These are phyloP conservation scores for Farysia itapuensis DNA, from an alignment of 1,284 basidiomycete species.

Conservation along the genomic window DNA sequence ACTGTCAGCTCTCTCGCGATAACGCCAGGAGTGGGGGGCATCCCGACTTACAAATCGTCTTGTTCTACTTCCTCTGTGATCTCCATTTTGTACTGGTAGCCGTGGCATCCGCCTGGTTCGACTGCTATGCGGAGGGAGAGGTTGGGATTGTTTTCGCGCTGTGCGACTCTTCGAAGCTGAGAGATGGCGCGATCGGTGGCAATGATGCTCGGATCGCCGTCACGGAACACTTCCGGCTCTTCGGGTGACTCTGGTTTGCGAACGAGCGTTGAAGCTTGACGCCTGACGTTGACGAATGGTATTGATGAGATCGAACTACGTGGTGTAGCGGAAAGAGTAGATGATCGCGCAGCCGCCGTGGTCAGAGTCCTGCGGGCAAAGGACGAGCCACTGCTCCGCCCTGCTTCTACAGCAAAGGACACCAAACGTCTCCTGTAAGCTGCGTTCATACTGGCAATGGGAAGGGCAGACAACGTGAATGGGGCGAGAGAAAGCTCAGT, in stretches of 20 bases:
- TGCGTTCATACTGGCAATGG: too few species aligned
- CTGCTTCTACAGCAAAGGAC: too few species aligned
- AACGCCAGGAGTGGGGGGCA: conserved; percentile 1
- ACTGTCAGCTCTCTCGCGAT: neutral
- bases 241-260: conserved; percentile 49
- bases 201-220: conserved; percentile 40
- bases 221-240: conserved; percentile 41
- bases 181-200: conserved; percentile 52
- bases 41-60: conserved; percentile 72
- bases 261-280: conserved; percentile 9
- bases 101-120: conserved; percentile 87
- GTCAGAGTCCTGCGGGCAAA: too few species aligned
- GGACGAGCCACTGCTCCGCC: too few species aligned
- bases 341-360: too few species aligned
- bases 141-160: conserved; percentile 66
- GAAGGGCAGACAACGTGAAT: too few species aligned
- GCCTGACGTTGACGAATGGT: too few species aligned
- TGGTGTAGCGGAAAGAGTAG: too few species aligned
- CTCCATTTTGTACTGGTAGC: conserved; percentile 87
- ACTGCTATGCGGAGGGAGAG: conserved; percentile 75
- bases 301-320: too few species aligned
- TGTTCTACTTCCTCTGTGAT: conserved; percentile 66
- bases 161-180: conserved; percentile 41
- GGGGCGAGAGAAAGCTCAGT: too few species aligned
- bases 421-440: too few species aligned